Evolutionary conservation across 2,329 filamentous ascomycete genomes (phyloP).

Genomic region (Fusarium sp.): DNA sequence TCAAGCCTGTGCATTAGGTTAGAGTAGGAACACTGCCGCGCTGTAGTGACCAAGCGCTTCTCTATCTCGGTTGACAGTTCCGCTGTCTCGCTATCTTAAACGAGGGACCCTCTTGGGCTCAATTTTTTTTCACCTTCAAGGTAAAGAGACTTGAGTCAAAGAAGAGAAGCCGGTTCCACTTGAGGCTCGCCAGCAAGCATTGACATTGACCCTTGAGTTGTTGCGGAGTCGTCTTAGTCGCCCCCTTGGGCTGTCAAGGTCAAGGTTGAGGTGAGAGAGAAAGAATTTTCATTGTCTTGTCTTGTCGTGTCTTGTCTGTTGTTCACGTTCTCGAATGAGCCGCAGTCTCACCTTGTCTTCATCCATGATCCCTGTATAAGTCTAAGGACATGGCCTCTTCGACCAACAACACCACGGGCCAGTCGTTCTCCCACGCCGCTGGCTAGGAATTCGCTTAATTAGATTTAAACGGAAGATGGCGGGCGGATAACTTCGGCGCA

Average conservation of each 20-base stretch:
- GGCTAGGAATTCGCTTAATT: conserved; percentile 17
- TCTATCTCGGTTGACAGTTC: conserved; percentile 13
- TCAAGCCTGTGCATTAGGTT: conserved; percentile 10
- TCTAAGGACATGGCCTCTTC: conserved; percentile 13
- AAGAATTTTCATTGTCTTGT: conserved; percentile 10
- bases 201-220: conserved; percentile 19
- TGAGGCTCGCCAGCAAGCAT: conserved; percentile 37
- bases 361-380: conserved; percentile 32
- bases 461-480: not conserved
- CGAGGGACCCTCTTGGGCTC: conserved; percentile 18
- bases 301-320: not conserved
- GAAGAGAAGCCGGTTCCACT: conserved; percentile 31
- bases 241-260: not conserved
- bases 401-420: conserved; percentile 38
- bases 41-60: not conserved
- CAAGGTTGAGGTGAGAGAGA: not conserved
- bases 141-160: conserved; percentile 1
- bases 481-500: conserved; percentile 28
- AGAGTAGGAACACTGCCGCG: not conserved
- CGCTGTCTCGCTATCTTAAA: conserved; percentile 11
- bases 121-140: conserved; percentile 23
- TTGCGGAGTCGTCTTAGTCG: conserved; percentile 18
- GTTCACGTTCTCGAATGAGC: conserved; percentile 13
- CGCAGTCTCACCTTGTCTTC: conserved; percentile 17
- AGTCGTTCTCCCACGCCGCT: conserved; percentile 45